These are phyloP conservation scores for Tulasnella sp. DNA, from an alignment of 768 basidiomycete genomes.

Conservation along the genomic window DNA sequence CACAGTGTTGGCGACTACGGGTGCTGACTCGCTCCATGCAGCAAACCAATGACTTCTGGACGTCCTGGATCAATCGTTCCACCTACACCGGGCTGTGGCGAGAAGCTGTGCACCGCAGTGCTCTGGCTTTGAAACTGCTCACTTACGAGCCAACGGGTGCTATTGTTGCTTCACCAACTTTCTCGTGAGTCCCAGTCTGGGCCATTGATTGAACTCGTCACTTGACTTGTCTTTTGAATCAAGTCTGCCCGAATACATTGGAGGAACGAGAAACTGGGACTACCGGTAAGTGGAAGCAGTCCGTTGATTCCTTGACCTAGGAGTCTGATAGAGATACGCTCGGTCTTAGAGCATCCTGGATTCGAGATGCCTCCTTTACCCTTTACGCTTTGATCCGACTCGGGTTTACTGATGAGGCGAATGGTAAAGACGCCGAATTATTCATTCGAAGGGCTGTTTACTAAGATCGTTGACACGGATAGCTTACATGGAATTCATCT, in stretches of 20 bases:
- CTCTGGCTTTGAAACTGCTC: slow-evolving; percentile 87
- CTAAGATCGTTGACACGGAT: slow-evolving; percentile 23
- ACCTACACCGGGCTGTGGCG: slow-evolving; percentile 94
- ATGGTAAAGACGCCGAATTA: slow-evolving; percentile 48
- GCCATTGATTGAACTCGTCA: not conserved
- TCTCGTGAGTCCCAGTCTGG: slow-evolving; percentile 46
- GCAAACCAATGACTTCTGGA: slow-evolving; percentile 82
- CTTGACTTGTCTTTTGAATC: not conserved
- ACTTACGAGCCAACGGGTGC: slow-evolving; percentile 94
- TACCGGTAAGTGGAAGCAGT: slow-evolving; percentile 48
- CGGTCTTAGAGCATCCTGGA: slow-evolving; percentile 66
- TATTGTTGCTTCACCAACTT: slow-evolving; percentile 92
- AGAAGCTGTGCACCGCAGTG: slow-evolving; percentile 88
- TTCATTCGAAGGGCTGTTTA: slow-evolving; percentile 6
- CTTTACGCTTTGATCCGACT: slow-evolving; percentile 90
- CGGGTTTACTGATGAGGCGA: slow-evolving; percentile 90
- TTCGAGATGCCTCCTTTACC: slow-evolving; percentile 94
- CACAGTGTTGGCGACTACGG: no score
- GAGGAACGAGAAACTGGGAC: slow-evolving; percentile 86
- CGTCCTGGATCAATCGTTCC: slow-evolving; percentile 79
- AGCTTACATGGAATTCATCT: slow-evolving; percentile 92
- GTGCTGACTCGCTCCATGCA: no score
- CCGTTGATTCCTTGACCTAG: not conserved
- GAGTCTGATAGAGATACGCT: not conserved
- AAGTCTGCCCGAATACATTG: slow-evolving; percentile 77